phyloP scores from a whole-genome alignment of 106 monocot species.

The Apostasia shenzhenica region DNA sequence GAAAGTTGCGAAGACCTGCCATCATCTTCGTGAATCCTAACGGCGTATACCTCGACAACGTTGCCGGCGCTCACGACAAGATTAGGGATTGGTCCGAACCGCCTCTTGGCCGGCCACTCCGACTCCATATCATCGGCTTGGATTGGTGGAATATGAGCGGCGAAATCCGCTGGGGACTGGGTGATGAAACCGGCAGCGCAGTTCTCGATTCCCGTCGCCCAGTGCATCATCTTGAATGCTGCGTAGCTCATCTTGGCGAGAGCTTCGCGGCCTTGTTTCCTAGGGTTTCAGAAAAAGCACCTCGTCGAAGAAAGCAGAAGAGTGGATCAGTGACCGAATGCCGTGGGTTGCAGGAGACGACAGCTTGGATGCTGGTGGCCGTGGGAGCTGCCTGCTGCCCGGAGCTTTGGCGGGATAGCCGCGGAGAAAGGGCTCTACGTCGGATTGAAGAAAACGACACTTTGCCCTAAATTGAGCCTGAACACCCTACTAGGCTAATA shows the following conservation, averaged over 20 bases:
- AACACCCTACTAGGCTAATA: too few species aligned
- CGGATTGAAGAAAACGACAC: too few species aligned
- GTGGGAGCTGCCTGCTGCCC: neutral
- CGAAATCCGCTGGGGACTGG: slow-evolving; percentile 41
- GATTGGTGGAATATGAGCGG: slow-evolving; percentile 13
- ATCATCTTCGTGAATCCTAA: slow-evolving; percentile 65
- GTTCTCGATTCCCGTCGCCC: slow-evolving; percentile 87
- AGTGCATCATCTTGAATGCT: slow-evolving; percentile 91
- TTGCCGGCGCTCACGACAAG: slow-evolving; percentile 70
- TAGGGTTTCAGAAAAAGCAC: slow-evolving; percentile 5
- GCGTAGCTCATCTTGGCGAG: slow-evolving; percentile 77
- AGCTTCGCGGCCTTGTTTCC: neutral
- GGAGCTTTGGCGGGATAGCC: neutral
- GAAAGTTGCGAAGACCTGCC: slow-evolving; percentile 7
- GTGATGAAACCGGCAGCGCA: slow-evolving; percentile 91
- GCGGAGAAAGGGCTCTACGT: neutral
- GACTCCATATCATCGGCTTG: slow-evolving; percentile 56
- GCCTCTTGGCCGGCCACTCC: slow-evolving; percentile 22
- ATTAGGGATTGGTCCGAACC: slow-evolving; percentile 51
- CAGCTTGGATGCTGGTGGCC: neutral
- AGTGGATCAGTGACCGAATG: neutral
- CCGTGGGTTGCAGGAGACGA: neutral
- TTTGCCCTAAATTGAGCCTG: too few species aligned
- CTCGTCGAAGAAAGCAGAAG: neutral
- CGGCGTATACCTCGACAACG: slow-evolving; percentile 74